These are phyloP conservation scores for Alloteropsis angusta DNA, from an alignment of 202 grass and related monocot genomes.

Conservation along the genomic window DNA sequence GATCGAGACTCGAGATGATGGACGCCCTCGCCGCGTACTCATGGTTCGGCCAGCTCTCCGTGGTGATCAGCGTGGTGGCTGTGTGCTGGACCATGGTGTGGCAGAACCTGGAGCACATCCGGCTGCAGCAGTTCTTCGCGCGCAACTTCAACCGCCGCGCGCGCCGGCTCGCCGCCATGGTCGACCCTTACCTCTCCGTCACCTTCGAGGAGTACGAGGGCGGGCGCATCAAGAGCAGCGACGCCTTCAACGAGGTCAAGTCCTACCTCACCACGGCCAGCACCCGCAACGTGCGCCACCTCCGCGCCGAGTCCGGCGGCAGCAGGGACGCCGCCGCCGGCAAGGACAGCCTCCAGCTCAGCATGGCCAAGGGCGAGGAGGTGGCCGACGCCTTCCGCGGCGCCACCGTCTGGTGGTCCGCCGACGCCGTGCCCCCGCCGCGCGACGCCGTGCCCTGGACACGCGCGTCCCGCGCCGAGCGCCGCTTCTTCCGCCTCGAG, in stretches of 20 bases:
- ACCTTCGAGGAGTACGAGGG: conserved; percentile 9
- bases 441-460: not conserved
- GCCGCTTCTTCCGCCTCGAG: not conserved
- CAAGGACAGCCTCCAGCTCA: not conserved
- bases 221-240: conserved; percentile 15
- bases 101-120: conserved; percentile 1
- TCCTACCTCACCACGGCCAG: not conserved
- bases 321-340: not conserved
- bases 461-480: not conserved
- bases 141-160: conserved; percentile 1
- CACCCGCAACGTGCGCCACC: not conserved
- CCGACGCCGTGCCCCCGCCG: not conserved
- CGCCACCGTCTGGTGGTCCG: not conserved
- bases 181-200: not conserved
- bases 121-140: not conserved
- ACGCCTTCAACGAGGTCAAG: not conserved
- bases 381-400: not conserved
- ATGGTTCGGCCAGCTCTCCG: not conserved
- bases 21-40: not conserved
- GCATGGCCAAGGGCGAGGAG: conserved; percentile 1
- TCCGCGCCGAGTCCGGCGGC: not conserved
- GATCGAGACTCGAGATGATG: not conserved
- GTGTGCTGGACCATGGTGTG: not conserved
- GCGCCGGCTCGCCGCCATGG: not conserved
- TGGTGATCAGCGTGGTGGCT: not conserved